Evolutionary conservation across 768 basidiomycete genomes (phyloP).

Genomic region (Mycena kentingensis): DNA sequence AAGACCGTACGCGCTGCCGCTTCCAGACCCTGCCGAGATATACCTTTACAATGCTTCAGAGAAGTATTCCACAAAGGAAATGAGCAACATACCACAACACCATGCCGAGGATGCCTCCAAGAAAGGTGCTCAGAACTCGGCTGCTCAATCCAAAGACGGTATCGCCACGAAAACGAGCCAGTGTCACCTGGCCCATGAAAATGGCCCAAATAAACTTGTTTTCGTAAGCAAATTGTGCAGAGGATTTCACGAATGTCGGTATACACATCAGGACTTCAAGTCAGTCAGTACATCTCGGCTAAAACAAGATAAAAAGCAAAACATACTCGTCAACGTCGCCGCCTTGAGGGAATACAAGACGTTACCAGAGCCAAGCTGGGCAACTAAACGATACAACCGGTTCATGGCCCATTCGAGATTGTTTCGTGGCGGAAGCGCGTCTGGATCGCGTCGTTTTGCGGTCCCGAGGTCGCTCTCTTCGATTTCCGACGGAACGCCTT

Average conservation of each 20-base stretch:
- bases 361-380: slow-evolving; percentile 56
- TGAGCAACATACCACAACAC: slow-evolving; percentile 58
- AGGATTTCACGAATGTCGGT: slow-evolving; percentile 57
- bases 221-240: slow-evolving; percentile 61
- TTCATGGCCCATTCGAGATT: slow-evolving; percentile 53
- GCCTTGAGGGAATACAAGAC: slow-evolving; percentile 72
- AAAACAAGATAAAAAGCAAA: background rate
- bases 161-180: slow-evolving; percentile 70
- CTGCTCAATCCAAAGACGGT: slow-evolving; percentile 67
- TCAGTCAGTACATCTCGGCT: background rate
- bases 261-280: slow-evolving; percentile 55
- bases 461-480: slow-evolving; percentile 52
- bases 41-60: slow-evolving; percentile 49
- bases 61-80: background rate
- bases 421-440: slow-evolving; percentile 71
- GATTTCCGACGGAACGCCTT: slow-evolving; percentile 49
- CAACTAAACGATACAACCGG: slow-evolving; percentile 41
- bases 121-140: slow-evolving; percentile 64
- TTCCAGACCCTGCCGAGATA: slow-evolving; percentile 61
- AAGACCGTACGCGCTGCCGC: slow-evolving; percentile 69
- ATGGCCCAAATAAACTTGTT: slow-evolving; percentile 74
- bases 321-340: slow-evolving; percentile 59
- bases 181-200: slow-evolving; percentile 77
- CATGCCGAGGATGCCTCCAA: slow-evolving; percentile 63
- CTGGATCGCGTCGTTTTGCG: slow-evolving; percentile 65